Base-by-base conservation (phyloP, 306 rosid genomes). In the Rubus parviflorus region DNA sequence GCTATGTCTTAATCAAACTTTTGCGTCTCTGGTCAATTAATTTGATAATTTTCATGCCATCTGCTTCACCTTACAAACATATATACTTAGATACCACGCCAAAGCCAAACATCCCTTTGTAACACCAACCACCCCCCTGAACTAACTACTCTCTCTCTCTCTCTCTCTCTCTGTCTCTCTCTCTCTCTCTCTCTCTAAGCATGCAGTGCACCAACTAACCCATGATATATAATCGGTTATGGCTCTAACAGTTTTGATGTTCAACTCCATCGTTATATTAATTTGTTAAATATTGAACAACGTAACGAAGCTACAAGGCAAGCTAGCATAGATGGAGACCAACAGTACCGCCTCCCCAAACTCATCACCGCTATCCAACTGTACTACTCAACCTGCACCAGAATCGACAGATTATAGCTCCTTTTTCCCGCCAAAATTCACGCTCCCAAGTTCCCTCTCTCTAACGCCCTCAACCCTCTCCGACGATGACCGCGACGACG, bases 391-490 rank as follows among this genome's bases (percentile, higher is more conserved):
- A 3, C 8, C 66, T 60, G 37, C 74, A 6, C 73, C 67, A 1
- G 81, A 80, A 7, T 48, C 79, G 5, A 25, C 14, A 9, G 75
- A 77, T 77, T 82, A 83, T 68, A 85, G 70, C 66, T 76, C 86
- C 1, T 69, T 81, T 69, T 81, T 81, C 84, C 89, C 71, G 57
- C 84, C 87, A 43, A 78, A 69, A 51, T 81, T 79, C 53, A 72
- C 83, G 4, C 78, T 84, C 12, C 83, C 87, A 9, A 62, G 71
- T 43, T 71, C 89, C 40, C 79, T 73, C 47, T 87, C 89, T 11
- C 68, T 78, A 30, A 85, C 87, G 45, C 89, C 91, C 0, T 88
- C 91, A 41, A 84, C 87, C 12, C 77, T 77, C 64, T 82, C 88
- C 41, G 81, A 87, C 19, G 62, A 84, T 4, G 70, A 72, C 20